Conservation (phyloP, 208 protist genomes). For the Trypanosoma vivax region DNA sequence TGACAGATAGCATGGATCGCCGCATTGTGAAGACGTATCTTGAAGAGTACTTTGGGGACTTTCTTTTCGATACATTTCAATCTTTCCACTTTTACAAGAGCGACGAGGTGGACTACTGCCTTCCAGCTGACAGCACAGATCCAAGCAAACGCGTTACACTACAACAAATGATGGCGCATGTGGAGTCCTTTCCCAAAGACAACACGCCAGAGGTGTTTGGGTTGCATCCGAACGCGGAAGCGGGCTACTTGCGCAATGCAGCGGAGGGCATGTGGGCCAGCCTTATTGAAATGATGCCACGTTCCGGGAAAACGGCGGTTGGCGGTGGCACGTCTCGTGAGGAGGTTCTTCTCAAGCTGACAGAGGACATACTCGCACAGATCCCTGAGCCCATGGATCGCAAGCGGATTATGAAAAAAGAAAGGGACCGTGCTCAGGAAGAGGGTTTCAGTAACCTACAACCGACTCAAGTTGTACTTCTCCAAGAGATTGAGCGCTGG, state of each 20-base stretch:
- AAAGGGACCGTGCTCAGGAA: constrained; percentile 51
- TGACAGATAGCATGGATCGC: constrained; percentile 97
- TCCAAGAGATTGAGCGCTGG: constrained; percentile 99
- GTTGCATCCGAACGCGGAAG: constrained; percentile 98
- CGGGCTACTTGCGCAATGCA: constrained; percentile 94
- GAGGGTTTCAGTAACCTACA: constrained; percentile 60
- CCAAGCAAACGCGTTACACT: constrained; percentile 56
- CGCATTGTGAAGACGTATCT: constrained; percentile 98
- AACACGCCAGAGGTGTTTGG: constrained; percentile 98
- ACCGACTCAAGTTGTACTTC: constrained; percentile 96
- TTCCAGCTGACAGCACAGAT: constrained; percentile 80
- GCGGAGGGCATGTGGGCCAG: constrained; percentile 93
- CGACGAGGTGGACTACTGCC: constrained; percentile 86
- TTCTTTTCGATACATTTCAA: constrained; percentile 99
- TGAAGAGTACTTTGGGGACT: constrained; percentile 99
- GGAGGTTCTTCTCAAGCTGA: constrained; percentile 81
- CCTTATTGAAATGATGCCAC: constrained; percentile 96
- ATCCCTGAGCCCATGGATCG: constrained; percentile 92
- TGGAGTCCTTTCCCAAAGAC: constrained; percentile 90
- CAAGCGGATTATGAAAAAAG: constrained; percentile 69
- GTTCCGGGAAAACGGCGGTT: constrained; percentile 36
- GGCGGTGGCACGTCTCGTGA: constrained; percentile 75
- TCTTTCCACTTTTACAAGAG: constrained; percentile 97
- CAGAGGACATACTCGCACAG: constrained; percentile 85
- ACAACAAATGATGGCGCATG: constrained; percentile 84